Percentiles rank a stretch among this genome's conserved stretches.
Conservation (phyloP, 768 basidiomycete species). For the Pholiota conissans region DNA sequence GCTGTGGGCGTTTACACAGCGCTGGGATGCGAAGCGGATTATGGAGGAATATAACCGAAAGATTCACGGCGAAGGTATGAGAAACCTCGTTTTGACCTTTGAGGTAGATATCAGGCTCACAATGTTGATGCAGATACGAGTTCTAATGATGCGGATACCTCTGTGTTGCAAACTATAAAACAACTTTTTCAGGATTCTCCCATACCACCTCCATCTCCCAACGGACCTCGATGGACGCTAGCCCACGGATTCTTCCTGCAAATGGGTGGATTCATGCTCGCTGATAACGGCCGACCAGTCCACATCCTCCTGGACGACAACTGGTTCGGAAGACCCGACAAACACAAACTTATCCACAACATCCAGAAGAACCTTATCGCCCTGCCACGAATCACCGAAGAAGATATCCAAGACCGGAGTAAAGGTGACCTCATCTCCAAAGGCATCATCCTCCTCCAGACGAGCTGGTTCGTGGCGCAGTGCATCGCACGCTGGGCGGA, state of each 20-base stretch:
- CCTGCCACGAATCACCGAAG: constrained; percentile 4
- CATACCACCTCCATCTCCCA: neutral
- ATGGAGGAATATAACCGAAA: neutral
- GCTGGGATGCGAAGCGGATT: neutral
- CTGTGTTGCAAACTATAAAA: too few species aligned
- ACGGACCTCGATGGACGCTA: constrained; percentile 11
- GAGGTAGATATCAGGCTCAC: too few species aligned
- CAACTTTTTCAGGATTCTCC: too few species aligned
- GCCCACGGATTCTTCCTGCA: constrained; percentile 17
- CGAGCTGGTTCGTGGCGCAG: constrained; percentile 32
- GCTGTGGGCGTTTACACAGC: neutral
- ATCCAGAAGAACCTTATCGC: too few species aligned
- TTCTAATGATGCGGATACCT: too few species aligned
- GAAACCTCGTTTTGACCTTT: too few species aligned
- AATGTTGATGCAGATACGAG: too few species aligned
- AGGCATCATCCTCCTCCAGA: constrained; percentile 33
- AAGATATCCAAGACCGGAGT: constrained; percentile 20
- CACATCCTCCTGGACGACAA: neutral
- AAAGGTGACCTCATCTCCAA: too few species aligned
- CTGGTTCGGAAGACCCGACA: neutral
- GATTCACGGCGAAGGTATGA: too few species aligned
- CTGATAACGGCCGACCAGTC: constrained; percentile 18
- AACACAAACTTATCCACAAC: constrained; percentile 3
- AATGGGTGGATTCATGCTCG: constrained; percentile 20
- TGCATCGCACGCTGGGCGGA: constrained; percentile 21